phyloP scores from a whole-genome alignment of 2,329 filamentous ascomycete species.

The Aspergillus sp. region DNA sequence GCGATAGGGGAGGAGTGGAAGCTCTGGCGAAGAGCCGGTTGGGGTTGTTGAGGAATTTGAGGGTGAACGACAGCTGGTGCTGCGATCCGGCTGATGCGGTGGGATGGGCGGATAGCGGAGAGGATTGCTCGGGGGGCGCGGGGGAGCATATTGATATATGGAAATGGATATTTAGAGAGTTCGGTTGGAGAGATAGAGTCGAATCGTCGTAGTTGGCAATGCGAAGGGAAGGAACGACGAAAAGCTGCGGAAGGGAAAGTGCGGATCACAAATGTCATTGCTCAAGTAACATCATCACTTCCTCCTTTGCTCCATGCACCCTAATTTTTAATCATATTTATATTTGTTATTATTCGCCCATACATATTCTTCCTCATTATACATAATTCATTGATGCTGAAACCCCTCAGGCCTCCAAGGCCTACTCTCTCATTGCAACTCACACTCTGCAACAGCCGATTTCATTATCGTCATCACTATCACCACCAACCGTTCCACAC shows the following conservation, averaged over 20 bases:
- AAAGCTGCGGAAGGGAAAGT: not conserved
- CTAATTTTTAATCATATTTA: not conserved
- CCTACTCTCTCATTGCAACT: constrained; percentile 1
- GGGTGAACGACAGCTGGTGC: constrained; percentile 8
- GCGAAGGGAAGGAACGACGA: not conserved
- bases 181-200: not conserved
- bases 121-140: constrained; percentile 38
- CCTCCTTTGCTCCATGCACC: not conserved
- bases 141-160: constrained; percentile 25
- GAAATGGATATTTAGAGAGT: not conserved
- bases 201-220: not conserved
- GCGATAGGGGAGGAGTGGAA: constrained; percentile 32
- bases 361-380: too few species aligned
- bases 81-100: constrained; percentile 14
- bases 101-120: constrained; percentile 15
- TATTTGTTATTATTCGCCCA: too few species aligned
- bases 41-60: constrained; percentile 4
- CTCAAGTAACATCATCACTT: not conserved
- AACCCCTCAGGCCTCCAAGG: constrained; percentile 1
- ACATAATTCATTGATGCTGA: too few species aligned
- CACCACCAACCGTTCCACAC: not conserved
- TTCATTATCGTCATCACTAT: constrained; percentile 3
- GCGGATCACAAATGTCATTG: not conserved
- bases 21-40: constrained; percentile 9
- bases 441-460: not conserved